These are phyloP conservation scores for Rhododendron williamsianum DNA, from an alignment of 148 eudicot species.

Conservation along the genomic window DNA sequence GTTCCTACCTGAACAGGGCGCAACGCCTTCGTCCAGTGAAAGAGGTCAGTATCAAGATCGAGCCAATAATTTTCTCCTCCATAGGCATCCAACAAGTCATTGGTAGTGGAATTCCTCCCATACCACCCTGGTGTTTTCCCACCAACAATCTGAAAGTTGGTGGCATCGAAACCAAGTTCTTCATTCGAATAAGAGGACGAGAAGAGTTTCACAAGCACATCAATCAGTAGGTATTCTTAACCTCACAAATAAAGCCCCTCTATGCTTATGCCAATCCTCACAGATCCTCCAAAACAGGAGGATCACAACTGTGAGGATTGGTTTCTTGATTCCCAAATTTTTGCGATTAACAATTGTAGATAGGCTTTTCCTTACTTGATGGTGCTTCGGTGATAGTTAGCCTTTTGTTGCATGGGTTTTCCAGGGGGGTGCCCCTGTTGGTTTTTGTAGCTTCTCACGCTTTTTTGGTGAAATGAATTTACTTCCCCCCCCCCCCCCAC, in stretches of 20 bases:
- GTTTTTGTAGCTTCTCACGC: no score
- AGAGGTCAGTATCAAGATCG: constrained; percentile 70
- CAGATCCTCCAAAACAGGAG: no score
- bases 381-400: no score
- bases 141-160: constrained; percentile 64
- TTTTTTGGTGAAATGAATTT: no score
- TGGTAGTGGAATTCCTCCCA: constrained; percentile 25
- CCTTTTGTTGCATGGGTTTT: no score
- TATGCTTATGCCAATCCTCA: background rate
- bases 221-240: background rate
- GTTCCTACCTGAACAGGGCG: constrained; percentile 84
- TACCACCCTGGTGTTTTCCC: constrained; percentile 35
- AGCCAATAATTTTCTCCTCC: constrained; percentile 59
- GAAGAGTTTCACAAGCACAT: background rate
- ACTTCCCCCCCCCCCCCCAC: no score
- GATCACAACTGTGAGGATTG: no score
- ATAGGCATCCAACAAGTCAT: constrained; percentile 19
- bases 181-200: background rate
- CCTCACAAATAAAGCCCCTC: background rate
- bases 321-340: no score
- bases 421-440: no score
- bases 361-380: no score
- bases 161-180: background rate
- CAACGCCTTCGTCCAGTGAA: constrained; percentile 74
- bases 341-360: no score